Percentiles rank a stretch among this genome's conserved stretches.
phyloP scores from a whole-genome alignment of 352 stramenopile genomes.

The Phytophthora crassamura region DNA sequence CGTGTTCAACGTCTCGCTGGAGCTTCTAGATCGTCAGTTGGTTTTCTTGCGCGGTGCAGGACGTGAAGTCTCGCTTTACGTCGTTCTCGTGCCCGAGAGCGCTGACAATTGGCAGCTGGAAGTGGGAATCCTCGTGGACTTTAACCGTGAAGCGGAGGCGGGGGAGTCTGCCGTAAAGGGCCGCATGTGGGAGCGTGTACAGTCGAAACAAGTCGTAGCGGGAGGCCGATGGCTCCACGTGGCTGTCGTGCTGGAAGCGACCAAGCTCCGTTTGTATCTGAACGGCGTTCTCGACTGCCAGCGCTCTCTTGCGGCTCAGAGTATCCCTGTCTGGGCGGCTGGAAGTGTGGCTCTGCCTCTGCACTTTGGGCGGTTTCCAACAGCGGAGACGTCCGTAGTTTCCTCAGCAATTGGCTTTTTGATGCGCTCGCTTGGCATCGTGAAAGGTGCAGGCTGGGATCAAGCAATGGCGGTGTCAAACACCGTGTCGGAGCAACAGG shows the following conservation, averaged over 20 bases:
- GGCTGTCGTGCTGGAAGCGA: slow-evolving; percentile 83
- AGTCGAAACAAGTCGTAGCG: slow-evolving; percentile 79
- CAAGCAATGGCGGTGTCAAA: slow-evolving; percentile 9
- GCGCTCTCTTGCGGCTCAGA: slow-evolving; percentile 54
- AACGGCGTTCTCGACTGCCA: slow-evolving; percentile 91
- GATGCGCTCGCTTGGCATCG: slow-evolving; percentile 27
- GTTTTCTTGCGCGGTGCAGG: slow-evolving; percentile 77
- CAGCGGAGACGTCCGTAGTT: slow-evolving; percentile 1
- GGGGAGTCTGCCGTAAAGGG: slow-evolving; percentile 15
- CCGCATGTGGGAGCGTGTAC: slow-evolving; percentile 64
- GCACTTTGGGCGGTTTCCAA: slow-evolving; percentile 53
- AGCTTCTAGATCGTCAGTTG: slow-evolving; percentile 47
- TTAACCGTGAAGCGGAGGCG: slow-evolving; percentile 9
- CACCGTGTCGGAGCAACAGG: slow-evolving; percentile 13
- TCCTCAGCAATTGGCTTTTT: slow-evolving; percentile 28
- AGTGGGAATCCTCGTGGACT: slow-evolving; percentile 57
- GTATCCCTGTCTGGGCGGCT: slow-evolving; percentile 33
- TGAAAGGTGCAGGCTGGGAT: slow-evolving; percentile 22
- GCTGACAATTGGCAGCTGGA: slow-evolving; percentile 60
- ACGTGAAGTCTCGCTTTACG: slow-evolving; percentile 68
- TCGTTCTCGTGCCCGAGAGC: slow-evolving; percentile 57
- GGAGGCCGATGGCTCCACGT: slow-evolving; percentile 85
- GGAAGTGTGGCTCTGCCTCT: slow-evolving; percentile 56
- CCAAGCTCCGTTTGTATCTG: slow-evolving; percentile 91
- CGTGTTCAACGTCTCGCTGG: slow-evolving; percentile 7